Conservation (phyloP, 1,284 basidiomycete species). For the Lignosus rhinocerotis region DNA sequence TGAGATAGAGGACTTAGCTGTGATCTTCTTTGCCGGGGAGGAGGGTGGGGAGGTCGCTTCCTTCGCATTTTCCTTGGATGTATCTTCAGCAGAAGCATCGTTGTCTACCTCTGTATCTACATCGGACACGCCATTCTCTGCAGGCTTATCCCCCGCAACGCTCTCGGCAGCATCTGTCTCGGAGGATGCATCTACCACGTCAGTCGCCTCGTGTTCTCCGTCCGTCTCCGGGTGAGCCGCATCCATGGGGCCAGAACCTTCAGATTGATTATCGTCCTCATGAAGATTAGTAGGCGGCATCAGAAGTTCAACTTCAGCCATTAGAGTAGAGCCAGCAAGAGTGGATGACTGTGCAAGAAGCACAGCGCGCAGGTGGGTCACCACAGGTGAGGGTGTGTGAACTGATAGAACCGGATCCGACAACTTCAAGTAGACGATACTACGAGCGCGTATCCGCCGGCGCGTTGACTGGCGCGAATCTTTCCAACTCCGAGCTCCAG, state of each 20-base stretch:
- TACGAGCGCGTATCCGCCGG: constrained; percentile 22
- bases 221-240: constrained; percentile 30
- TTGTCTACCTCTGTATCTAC: constrained; percentile 11
- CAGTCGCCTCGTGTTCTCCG: constrained; percentile 54
- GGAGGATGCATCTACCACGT: constrained; percentile 37
- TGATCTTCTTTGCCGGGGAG: constrained; percentile 30
- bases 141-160: constrained; percentile 17
- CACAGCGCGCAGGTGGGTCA: constrained; percentile 26
- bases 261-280: constrained; percentile 26
- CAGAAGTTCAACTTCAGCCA: constrained; percentile 47
- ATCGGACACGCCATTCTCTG: constrained; percentile 14
- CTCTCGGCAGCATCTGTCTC: constrained; percentile 28
- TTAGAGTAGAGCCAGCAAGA: constrained; percentile 35
- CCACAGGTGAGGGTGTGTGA: constrained; percentile 23
- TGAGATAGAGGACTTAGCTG: constrained; percentile 32
- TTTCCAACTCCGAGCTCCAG: constrained; percentile 7
- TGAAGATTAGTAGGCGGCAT: constrained; percentile 27
- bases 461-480: constrained; percentile 22
- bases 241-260: constrained; percentile 30
- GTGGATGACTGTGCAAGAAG: constrained; percentile 27
- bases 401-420: constrained; percentile 20
- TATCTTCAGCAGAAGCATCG: constrained; percentile 16
- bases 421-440: constrained; percentile 29
- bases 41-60: constrained; percentile 19
- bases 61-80: constrained; percentile 20